phyloP scores from a whole-genome alignment of 2,329 filamentous ascomycete species.

The Trichoderma sp. region DNA sequence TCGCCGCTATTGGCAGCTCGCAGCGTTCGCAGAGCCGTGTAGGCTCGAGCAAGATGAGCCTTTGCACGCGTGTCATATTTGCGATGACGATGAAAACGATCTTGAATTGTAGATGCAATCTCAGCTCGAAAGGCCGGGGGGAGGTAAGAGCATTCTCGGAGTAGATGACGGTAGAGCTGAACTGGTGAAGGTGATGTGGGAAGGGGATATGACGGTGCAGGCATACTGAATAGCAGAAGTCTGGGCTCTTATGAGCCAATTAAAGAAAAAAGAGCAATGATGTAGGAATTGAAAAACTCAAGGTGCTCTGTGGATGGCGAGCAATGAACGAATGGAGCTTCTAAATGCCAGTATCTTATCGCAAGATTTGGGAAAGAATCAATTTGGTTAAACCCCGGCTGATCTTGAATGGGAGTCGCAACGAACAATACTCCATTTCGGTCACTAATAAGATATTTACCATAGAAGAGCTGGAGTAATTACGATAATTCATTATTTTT shows the following conservation, averaged over 20 bases:
- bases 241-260: neutral
- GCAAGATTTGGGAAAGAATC: neutral
- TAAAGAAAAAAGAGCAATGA: neutral
- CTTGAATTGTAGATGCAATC: constrained; percentile 43
- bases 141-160: constrained; percentile 61
- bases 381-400: neutral
- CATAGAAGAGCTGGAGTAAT: neutral
- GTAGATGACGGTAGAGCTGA: constrained; percentile 56
- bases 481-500: neutral
- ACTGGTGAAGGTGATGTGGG: constrained; percentile 29
- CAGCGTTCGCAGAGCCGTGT: constrained; percentile 46
- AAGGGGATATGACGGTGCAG: constrained; percentile 29
- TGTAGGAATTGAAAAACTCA: neutral
- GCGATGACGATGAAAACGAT: constrained; percentile 46
- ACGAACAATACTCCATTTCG: neutral
- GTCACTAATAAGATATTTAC: neutral
- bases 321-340: neutral
- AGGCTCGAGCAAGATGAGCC: constrained; percentile 41
- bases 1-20: constrained; percentile 55
- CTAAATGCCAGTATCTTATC: neutral
- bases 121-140: constrained; percentile 49
- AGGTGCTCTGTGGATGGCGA: neutral
- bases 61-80: constrained; percentile 30
- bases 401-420: neutral
- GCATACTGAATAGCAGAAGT: constrained; percentile 27